phyloP scores from a whole-genome alignment of 1,139 yeast species.

The Suhomyces taliae region DNA sequence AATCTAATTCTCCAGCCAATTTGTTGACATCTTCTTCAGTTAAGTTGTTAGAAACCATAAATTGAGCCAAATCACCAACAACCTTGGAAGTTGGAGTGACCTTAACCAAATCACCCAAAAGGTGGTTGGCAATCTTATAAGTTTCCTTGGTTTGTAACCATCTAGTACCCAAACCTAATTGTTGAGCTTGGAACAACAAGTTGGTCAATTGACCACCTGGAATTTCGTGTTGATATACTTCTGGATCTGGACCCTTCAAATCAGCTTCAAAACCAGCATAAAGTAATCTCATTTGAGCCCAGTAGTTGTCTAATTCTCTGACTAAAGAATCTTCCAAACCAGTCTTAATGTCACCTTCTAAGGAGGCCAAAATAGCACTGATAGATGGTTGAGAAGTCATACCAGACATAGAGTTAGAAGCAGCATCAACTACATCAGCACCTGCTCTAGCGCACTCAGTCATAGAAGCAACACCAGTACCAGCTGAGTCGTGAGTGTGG shows the following conservation, averaged over 20 bases:
- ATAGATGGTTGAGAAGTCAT: slow-evolving; percentile 98
- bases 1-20: slow-evolving; percentile 86
- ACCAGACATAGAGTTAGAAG: slow-evolving; percentile 96
- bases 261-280: slow-evolving; percentile 98
- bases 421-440: slow-evolving; percentile 97
- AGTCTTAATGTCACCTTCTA: slow-evolving; percentile 82
- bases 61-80: slow-evolving; percentile 98
- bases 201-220: slow-evolving; percentile 99
- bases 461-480: slow-evolving; percentile 98
- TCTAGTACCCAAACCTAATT: slow-evolving; percentile 93
- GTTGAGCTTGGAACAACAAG: slow-evolving; percentile 97
- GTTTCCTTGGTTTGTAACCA: slow-evolving; percentile 96
- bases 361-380: slow-evolving; percentile 86
- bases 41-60: slow-evolving; percentile 94
- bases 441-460: slow-evolving; percentile 93
- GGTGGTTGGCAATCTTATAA: slow-evolving; percentile 82
- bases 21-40: slow-evolving; percentile 80
- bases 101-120: slow-evolving; percentile 94
- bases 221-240: slow-evolving; percentile 95
- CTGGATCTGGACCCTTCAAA: slow-evolving; percentile 99
- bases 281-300: slow-evolving; percentile 98
- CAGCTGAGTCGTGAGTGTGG: slow-evolving; percentile 99
- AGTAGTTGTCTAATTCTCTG: slow-evolving; percentile 84
- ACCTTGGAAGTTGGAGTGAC: slow-evolving; percentile 99
- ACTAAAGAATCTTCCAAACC: slow-evolving; percentile 68